A percentile compares a stretch with the other conserved stretches of the same genome.
These are phyloP conservation scores for Pestalotiopsis sp. DNA, from an alignment of 2,329 filamentous ascomycete genomes.

Conservation along the genomic window DNA sequence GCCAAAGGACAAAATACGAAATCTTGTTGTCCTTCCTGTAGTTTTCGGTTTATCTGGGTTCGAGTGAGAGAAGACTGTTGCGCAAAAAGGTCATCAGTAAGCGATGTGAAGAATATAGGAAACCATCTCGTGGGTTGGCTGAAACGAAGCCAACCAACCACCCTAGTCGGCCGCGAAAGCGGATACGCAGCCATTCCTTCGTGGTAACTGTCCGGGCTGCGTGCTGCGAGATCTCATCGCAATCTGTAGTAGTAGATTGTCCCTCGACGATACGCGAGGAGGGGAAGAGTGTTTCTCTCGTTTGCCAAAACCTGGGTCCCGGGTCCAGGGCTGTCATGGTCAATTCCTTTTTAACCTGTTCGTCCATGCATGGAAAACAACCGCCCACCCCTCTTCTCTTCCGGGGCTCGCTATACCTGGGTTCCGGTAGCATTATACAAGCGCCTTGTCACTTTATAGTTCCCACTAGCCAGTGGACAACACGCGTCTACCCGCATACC, in stretches of 20 bases:
- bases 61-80: no score
- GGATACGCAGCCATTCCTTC: not conserved
- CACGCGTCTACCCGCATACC: constrained; percentile 5
- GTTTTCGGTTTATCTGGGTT: no score
- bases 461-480: not conserved
- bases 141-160: not conserved
- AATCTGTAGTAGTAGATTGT: not conserved
- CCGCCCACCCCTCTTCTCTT: not conserved
- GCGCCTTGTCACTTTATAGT: not conserved
- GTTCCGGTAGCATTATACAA: not conserved
- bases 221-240: not conserved
- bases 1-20: no score
- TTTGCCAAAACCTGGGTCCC: not conserved
- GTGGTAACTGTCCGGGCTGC: not conserved
- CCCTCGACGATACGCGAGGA: not conserved
- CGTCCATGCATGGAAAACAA: not conserved
- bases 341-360: not conserved
- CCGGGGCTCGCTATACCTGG: not conserved
- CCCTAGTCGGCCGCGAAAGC: not conserved
- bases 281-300: not conserved
- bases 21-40: not conserved
- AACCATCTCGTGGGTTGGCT: not conserved
- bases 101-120: not conserved
- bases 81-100: not conserved
- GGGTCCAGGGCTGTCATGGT: not conserved